phyloP scores from a whole-genome alignment of 2,329 filamentous ascomycete species.

The Botrytis medusae region DNA sequence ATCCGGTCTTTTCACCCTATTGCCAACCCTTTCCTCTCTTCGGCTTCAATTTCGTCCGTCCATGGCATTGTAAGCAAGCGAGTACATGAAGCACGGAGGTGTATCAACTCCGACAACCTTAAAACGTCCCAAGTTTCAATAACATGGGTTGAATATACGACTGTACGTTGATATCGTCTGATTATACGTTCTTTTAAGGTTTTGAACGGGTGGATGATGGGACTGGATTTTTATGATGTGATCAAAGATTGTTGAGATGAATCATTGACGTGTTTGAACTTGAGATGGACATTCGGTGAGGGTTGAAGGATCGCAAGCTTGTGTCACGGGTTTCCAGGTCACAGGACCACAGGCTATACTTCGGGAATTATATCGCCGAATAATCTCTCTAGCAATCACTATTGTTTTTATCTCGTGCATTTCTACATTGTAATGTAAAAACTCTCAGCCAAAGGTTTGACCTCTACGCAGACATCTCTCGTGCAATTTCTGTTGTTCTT shows the following conservation, averaged over 20 bases:
- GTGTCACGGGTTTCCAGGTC: neutral
- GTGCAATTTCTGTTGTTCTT: neutral
- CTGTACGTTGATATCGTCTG: neutral
- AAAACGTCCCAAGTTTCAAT: slow-evolving; percentile 33
- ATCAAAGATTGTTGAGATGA: neutral
- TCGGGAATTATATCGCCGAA: neutral
- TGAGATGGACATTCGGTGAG: neutral
- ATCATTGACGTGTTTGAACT: neutral
- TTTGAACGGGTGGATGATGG: neutral
- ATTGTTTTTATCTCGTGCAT: too few species aligned
- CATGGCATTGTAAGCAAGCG: slow-evolving; percentile 25
- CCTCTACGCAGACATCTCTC: too few species aligned
- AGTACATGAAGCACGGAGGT: slow-evolving; percentile 32
- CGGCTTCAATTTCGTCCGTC: slow-evolving; percentile 19
- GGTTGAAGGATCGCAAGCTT: neutral
- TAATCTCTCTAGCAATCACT: neutral
- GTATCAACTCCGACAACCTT: slow-evolving; percentile 29
- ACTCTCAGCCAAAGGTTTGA: too few species aligned
- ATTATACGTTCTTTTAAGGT: neutral
- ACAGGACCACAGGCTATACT: neutral
- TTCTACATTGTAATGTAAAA: too few species aligned
- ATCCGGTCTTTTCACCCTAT: neutral
- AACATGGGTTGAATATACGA: neutral
- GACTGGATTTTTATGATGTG: neutral
- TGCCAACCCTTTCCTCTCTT: neutral